Evolutionary conservation across 441 rosid species (phyloP), one percentile per base, ranked within the genome.

Genomic region (Adansonia gregorii): DNA sequence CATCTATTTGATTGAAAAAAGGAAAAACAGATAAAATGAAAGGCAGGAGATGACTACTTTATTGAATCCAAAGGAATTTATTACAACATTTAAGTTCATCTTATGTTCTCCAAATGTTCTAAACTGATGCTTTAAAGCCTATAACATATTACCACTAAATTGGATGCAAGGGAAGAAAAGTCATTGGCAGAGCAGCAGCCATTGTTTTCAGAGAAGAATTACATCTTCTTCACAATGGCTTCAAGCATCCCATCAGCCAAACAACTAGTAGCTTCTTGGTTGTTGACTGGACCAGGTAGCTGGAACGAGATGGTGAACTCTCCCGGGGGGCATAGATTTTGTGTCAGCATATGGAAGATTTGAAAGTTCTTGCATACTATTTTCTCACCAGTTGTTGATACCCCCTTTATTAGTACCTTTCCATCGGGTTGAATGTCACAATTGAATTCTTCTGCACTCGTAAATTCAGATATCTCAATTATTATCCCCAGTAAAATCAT

Each of bases 271-370:
- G 89, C 86, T 67, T 83, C 86, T 52, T 80, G 86, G 61, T 71
- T 80, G 76, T 89, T 81, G 76, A 93, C 94, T 4, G 97, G 93
- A 72, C 98, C 94, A 6, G 96, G 95, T 7, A 95, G 93, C 80
- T 83, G 84, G 78, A 92, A 90, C 10, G 88, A 75, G 76, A 92
- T 70, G 0, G 98, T 83, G 84, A 93, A 95, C 58, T 77, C 89
- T 27, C 97, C 98, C 0, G 94, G 89, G 1, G 94, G 94, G 80
- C 89, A 77, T 4, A 92, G 83, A 72, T 95, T 93, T 72, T 87
- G 95, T 0, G 95, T 79, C 63, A 78, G 84, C 98, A 93, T 93
- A 82, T 79, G 84, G 56, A 95, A 95, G 74, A 89, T 72, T 79
- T 81, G 90, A 60, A 86, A 86, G 82, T 87, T 2, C 86, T 79